Evolutionary conservation across 495 filamentous ascomycete genomes (phyloP), one percentile per base, ranked within the genome.

Genomic region (Lasiosphaeria ovina): DNA sequence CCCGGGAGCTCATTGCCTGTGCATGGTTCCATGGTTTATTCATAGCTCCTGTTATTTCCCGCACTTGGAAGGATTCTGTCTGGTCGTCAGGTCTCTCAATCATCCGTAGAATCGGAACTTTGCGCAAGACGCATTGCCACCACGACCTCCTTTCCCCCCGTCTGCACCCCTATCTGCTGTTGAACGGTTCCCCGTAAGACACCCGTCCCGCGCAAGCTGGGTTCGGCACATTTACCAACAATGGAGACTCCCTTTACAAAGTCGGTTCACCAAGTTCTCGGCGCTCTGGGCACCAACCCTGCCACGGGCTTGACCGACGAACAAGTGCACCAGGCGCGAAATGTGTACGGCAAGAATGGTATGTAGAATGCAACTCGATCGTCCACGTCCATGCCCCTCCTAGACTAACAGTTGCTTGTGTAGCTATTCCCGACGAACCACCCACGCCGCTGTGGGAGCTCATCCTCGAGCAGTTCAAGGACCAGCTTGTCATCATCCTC

Each of bases 391-490:
- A 45, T 36, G 11, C 7, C 40, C 12, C 38, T 54, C 40, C 12
- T 48, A 53, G 45, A 47, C 50, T 62, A 48, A 59, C 55, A 54
- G n/a, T 5, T 16, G 36, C 42, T 58, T 44, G 61, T 44, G 58
- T 72, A 98, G 94, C 92, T 56, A 86, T 99, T 58, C 88, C 91
- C 14, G 94, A 99, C 76, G 95, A 98, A 55, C 93, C 95, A 48
- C 90, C 95, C n/a, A 98, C 94, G 14, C 95, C 95, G 40, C 69
- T 99, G 51, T 99, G 94, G 93, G 82, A 97, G 73, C 85, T 99
- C 61, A 88, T 99, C 47, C 80, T 98, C 55, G 95, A 99, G 74
- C 95, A 99, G 75, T 99, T 99, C 81, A 96, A 99, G 76, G 95
- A 99, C 70, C 95, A 99, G 75, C 83, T 99, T 3, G 95, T 99